These are phyloP conservation scores for Wallacemonas collosoma DNA, from an alignment of 208 protist genomes.

Conservation along the genomic window DNA sequence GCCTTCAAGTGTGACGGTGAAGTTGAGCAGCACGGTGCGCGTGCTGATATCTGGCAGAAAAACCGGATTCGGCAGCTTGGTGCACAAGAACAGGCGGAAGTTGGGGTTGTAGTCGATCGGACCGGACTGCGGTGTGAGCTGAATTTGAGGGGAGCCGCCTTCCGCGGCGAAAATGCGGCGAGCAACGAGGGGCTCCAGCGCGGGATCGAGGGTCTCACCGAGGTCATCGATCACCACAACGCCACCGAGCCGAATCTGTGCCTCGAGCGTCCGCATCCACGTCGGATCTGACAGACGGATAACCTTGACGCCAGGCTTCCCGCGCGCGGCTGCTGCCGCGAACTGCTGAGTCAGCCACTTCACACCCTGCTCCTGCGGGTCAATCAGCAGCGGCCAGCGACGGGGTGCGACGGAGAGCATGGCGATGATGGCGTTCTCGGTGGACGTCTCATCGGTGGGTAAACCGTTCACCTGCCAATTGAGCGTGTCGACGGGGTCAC, in stretches of 20 bases:
- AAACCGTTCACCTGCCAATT: conserved; percentile 97
- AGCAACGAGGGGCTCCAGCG: conserved; percentile 93
- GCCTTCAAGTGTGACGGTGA: conserved; percentile 96
- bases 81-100: conserved; percentile 95
- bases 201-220: conserved; percentile 94
- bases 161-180: conserved; percentile 84
- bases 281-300: conserved; percentile 91
- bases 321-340: conserved; percentile 23
- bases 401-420: conserved; percentile 73
- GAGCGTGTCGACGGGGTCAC: conserved; percentile 95
- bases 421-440: conserved; percentile 96
- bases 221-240: conserved; percentile 95
- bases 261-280: conserved; percentile 92
- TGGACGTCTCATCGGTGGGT: conserved; percentile 96
- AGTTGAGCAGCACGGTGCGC: conserved; percentile 97
- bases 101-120: conserved; percentile 91
- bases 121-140: conserved; percentile 85
- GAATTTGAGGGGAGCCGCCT: conserved; percentile 79
- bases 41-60: conserved; percentile 97
- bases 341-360: conserved; percentile 93
- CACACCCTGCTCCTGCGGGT: conserved; percentile 96
- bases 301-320: conserved; percentile 61
- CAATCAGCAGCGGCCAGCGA: conserved; percentile 95
- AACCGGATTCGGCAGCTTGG: conserved; percentile 95
- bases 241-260: conserved; percentile 92